Evolutionary conservation across 768 basidiomycete species (phyloP), one percentile per base, ranked within the genome.

Genomic region (Clitopilus hobsonii): DNA sequence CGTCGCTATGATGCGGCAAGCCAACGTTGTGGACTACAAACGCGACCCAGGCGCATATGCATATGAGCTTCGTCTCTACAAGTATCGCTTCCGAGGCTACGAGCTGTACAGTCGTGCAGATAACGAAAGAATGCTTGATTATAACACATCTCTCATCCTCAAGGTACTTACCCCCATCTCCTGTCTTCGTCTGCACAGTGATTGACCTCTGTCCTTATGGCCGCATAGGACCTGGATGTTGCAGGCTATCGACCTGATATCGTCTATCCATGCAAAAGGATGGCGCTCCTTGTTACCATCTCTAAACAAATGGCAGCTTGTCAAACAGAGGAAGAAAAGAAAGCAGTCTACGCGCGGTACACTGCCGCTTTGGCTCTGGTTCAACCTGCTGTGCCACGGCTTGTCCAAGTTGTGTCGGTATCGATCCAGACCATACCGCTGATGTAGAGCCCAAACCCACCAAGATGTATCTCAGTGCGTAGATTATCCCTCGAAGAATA

Each of bases 1-100:
- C 52, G 67, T 81, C 11, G 79, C 84, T 26, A 76, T 80, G 77
- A 85, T 86, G 78, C 79, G 81, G 16, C 83, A 86, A 63, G 75
- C 76, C 67, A 84, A 85, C 64, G 81, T 79, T 0, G 75, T 83
- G 51, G 84, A 84, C 66, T 65, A 59, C 66, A 69, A 26, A 66
- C 59, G 22, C 66, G 63, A 18, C 66, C 67, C 18, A 67, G 60
- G 11, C 67, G 63, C 11, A 65, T 55, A 1, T 65, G 63, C 11
- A 65, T 55, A 1, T 65, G 67, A 7, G 66, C 65, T 51, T 67
- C 66, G 3, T 62, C 60, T 10, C 59, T 59, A 10, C 38, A 41
- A 41, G 18, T 41, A 41, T 6, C 18, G 18, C 18, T 41, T 41
- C 18, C 38, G 38, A 10, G 38, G 38, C 6, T 41, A 41, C 38